Percentiles rank a stretch among this genome's conserved stretches.
phyloP scores from a whole-genome alignment of 1,139 yeast species.

The Yamadazyma membranifaciens region DNA sequence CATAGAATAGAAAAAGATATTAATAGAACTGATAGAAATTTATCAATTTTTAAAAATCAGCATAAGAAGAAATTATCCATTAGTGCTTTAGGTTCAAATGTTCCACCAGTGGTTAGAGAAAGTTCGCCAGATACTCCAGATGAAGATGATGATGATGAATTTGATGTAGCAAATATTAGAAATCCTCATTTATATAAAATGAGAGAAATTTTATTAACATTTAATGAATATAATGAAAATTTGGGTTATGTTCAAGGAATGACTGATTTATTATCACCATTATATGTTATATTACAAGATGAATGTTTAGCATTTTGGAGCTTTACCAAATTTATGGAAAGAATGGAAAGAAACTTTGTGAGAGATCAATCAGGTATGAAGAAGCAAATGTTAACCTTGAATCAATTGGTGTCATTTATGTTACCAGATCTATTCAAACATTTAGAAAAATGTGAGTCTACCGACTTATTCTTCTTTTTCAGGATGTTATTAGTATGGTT shows the following conservation, averaged over 20 bases:
- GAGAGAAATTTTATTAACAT: constrained; percentile 80
- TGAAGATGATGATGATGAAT: constrained; percentile 53
- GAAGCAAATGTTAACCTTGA: constrained; percentile 77
- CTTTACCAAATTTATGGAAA: constrained; percentile 82
- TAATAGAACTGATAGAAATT: constrained; percentile 81
- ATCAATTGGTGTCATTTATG: constrained; percentile 84
- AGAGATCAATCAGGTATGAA: constrained; percentile 94
- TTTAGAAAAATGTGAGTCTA: constrained; percentile 82
- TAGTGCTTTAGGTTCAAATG: constrained; percentile 20
- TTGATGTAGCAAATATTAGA: constrained; percentile 49
- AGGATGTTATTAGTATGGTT: constrained; percentile 94
- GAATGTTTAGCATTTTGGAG: constrained; percentile 87
- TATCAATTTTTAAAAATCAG: constrained; percentile 57
- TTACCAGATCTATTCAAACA: constrained; percentile 81
- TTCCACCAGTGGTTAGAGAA: constrained; percentile 22
- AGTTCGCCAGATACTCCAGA: constrained; percentile 45
- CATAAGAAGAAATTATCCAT: constrained; percentile 14
- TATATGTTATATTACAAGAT: constrained; percentile 75
- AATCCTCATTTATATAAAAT: constrained; percentile 69
- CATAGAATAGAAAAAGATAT: constrained; percentile 91
- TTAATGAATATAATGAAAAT: constrained; percentile 77
- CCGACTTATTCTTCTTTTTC: constrained; percentile 88
- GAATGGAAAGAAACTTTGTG: constrained; percentile 92
- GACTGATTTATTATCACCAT: constrained; percentile 89
- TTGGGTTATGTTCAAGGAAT: constrained; percentile 97